Conservation (phyloP, 495 filamentous ascomycete species). For the Podospora fimiseda region DNA sequence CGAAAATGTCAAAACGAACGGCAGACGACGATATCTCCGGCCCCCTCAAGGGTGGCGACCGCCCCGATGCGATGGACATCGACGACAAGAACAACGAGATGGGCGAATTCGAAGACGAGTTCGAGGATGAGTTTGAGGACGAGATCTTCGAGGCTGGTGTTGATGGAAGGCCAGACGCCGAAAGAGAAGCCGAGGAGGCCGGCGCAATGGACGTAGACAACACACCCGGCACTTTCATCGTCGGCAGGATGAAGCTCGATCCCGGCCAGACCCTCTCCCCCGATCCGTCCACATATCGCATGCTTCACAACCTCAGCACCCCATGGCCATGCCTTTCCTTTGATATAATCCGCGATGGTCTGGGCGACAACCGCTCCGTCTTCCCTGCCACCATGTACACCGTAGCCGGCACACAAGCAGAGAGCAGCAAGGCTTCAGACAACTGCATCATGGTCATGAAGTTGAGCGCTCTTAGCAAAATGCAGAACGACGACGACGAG, state of each 20-base stretch:
- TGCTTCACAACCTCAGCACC: constrained; percentile 87
- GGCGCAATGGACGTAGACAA: constrained; percentile 77
- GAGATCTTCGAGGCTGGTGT: constrained; percentile 93
- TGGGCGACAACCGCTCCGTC: constrained; percentile 82
- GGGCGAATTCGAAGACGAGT: constrained; percentile 93
- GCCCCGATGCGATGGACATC: constrained; percentile 51
- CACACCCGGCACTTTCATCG: constrained; percentile 73
- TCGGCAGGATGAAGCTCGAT: constrained; percentile 77
- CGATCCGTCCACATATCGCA: constrained; percentile 86
- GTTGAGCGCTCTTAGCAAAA: constrained; percentile 80
- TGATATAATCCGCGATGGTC: constrained; percentile 79
- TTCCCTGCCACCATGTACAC: constrained; percentile 93
- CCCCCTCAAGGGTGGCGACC: constrained; percentile 63
- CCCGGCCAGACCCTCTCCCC: constrained; percentile 85
- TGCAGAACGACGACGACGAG: constrained; percentile 61
- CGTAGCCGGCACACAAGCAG: constrained; percentile 89
- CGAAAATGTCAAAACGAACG: constrained; percentile 66
- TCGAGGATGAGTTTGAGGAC: constrained; percentile 93
- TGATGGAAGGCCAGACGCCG: constrained; percentile 86
- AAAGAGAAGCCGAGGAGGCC: constrained; percentile 79
- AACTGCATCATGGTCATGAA: constrained; percentile 95
- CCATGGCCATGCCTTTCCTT: constrained; percentile 97
- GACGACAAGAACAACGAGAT: constrained; percentile 57
- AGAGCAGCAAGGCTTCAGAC: constrained; percentile 62
- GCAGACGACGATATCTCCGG: constrained; percentile 48